Evolutionary conservation across 2,329 filamentous ascomycete genomes (phyloP), one percentile per base, ranked within the genome.

Genomic region (Leptographium radiaticola): DNA sequence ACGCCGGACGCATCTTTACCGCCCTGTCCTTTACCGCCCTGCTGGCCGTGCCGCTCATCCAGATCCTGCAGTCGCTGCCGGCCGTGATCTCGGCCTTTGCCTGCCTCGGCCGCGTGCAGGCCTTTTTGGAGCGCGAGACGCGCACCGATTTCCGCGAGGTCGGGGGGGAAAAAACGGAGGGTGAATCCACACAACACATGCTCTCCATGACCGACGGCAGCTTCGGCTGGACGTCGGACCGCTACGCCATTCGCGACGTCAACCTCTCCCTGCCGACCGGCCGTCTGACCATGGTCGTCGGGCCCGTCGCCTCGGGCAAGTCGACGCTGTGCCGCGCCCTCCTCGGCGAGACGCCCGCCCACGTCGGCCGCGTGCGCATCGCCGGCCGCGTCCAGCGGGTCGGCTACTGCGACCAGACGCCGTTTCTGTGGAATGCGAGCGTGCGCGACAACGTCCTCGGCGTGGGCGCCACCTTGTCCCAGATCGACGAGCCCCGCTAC

Each of bases 291-390:
- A 64, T 75, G 5, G 58, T 75, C 0, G 61, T 71, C 11, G 72
- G 72, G 0, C 70, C 71, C 1, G 63, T 75, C 5, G 73, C 68
- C 1, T 69, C 67, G 1, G 73, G 73, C 0, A 75, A 75, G 56
- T 72, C 68, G 0, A 70, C 72, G 0, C 57, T 75, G 0, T 66
- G 71, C 56, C 70, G 69, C 51, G 66, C 66, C 0, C 59, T 75
- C 0, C 59, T 71, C 0, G 67, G 68, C 6, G 68, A 71, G 58
- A n/a, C n/a, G n/a, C n/a, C n/a, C n/a, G n/a, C n/a, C n/a, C n/a
- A n/a, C n/a, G n/a, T n/a, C n/a, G n/a, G n/a, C n/a, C n/a, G n/a
- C n/a, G n/a, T n/a, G n/a, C n/a, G n/a, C n/a, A n/a, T n/a, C n/a
- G n/a, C n/a, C n/a, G n/a, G n/a, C n/a, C n/a, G n/a, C n/a, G n/a